Percentiles rank a stretch among this genome's conserved stretches.
These are phyloP conservation scores for Keithomyces neogunnii DNA, from an alignment of 2,329 filamentous ascomycete genomes.

Conservation along the genomic window DNA sequence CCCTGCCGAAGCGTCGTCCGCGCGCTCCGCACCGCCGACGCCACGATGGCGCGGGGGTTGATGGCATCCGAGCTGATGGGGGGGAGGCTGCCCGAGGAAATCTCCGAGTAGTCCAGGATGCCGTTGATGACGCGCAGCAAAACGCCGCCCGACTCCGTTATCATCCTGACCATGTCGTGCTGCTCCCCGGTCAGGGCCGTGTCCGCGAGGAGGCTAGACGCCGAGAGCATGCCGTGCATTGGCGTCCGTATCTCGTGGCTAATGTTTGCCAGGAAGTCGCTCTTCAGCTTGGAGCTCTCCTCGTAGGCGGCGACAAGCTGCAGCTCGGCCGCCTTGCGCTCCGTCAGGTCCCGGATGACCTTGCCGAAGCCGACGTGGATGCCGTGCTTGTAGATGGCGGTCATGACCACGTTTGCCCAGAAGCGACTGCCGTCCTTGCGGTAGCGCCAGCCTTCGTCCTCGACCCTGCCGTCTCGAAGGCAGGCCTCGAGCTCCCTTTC, in stretches of 20 bases:
- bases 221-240: slow-evolving; percentile 96
- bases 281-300: slow-evolving; percentile 95
- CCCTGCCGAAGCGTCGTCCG: slow-evolving; percentile 72
- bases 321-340: slow-evolving; percentile 77
- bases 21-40: slow-evolving; percentile 83
- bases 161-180: slow-evolving; percentile 96
- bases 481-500: slow-evolving; percentile 41
- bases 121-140: slow-evolving; percentile 93
- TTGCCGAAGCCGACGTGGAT: slow-evolving; percentile 50
- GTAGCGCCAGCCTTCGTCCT: slow-evolving; percentile 53
- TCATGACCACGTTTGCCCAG: slow-evolving; percentile 54
- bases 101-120: slow-evolving; percentile 65
- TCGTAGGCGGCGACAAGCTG: slow-evolving; percentile 48
- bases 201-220: slow-evolving; percentile 93
- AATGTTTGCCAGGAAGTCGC: slow-evolving; percentile 98
- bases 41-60: too few relatives aligned
- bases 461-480: slow-evolving; percentile 44
- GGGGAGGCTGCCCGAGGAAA: slow-evolving; percentile 34
- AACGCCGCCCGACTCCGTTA: slow-evolving; percentile 93
- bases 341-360: slow-evolving; percentile 49
- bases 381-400: slow-evolving; percentile 42
- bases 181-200: slow-evolving; percentile 92
- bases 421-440: slow-evolving; percentile 48
- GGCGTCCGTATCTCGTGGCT: slow-evolving; percentile 96
- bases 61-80: too few relatives aligned